A percentile compares a stretch with the other conserved stretches of the same genome.
phyloP scores from a whole-genome alignment of 345 rosid species.

The Crucihimalaya himalaica region DNA sequence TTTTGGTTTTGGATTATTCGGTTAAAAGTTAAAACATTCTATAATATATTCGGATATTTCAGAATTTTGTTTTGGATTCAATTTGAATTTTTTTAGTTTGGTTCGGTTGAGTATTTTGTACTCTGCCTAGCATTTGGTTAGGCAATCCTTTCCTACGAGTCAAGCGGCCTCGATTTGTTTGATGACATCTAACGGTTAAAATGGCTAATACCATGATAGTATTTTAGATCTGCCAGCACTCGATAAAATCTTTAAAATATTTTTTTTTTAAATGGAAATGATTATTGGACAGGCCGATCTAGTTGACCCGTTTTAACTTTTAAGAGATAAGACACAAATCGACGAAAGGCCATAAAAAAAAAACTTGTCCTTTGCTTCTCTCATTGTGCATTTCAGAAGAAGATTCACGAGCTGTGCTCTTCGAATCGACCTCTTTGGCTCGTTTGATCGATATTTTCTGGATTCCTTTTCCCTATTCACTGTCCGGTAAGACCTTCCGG shows the following conservation, averaged over 20 bases:
- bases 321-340: not conserved
- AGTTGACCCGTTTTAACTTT: not conserved
- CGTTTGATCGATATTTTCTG: conserved; percentile 18
- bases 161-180: no score
- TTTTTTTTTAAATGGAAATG: not conserved
- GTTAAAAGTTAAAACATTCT: no score
- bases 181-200: conserved; percentile 4
- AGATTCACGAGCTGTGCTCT: not conserved
- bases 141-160: no score
- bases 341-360: conserved; percentile 7
- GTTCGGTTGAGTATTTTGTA: no score
- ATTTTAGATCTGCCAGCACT: not conserved
- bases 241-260: no score
- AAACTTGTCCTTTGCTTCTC: not conserved
- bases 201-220: not conserved
- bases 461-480: conserved; percentile 5
- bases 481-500: conserved; percentile 50
- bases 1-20: no score
- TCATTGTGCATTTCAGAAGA: conserved; percentile 1
- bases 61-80: no score
- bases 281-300: conserved; percentile 13
- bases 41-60: no score
- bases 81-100: no score
- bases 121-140: no score
- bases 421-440: conserved; percentile 11